phyloP scores from a whole-genome alignment of 2,329 filamentous ascomycete species.

The Aureobasidium sp. region DNA sequence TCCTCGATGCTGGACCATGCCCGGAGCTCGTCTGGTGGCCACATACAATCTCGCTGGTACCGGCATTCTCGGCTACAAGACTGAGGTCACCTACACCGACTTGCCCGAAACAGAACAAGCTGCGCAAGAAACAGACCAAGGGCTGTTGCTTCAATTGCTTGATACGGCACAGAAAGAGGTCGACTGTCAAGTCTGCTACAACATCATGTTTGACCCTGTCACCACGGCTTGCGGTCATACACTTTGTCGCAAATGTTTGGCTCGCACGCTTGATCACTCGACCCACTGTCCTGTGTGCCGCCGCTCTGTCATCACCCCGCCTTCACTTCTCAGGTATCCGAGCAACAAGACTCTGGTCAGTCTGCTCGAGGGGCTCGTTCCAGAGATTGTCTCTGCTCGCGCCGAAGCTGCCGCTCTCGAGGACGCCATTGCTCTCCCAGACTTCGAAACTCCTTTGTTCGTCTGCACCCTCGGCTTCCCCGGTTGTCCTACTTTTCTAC shows the following conservation, averaged over 20 bases:
- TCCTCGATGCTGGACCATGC: slow-evolving; percentile 36
- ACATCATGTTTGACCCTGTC: slow-evolving; percentile 70
- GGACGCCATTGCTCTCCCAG: slow-evolving; percentile 48
- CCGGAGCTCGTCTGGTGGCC: slow-evolving; percentile 56
- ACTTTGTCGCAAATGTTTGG: slow-evolving; percentile 74
- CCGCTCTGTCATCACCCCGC: slow-evolving; percentile 50
- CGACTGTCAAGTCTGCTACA: slow-evolving; percentile 85
- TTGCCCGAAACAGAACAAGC: slow-evolving; percentile 24
- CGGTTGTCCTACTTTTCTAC: slow-evolving; percentile 74
- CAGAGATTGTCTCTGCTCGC: slow-evolving; percentile 56
- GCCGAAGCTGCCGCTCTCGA: slow-evolving; percentile 51
- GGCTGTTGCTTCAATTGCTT: slow-evolving; percentile 52
- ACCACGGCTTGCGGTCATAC: slow-evolving; percentile 87
- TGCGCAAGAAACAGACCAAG: slow-evolving; percentile 39
- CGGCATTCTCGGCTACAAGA: slow-evolving; percentile 52
- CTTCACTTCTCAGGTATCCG: slow-evolving; percentile 43
- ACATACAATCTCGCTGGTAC: slow-evolving; percentile 59
- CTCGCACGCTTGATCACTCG: slow-evolving; percentile 69
- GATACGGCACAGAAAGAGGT: slow-evolving; percentile 61
- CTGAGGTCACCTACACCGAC: slow-evolving; percentile 47
- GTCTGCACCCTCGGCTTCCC: slow-evolving; percentile 78
- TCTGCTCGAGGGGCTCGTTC: slow-evolving; percentile 63
- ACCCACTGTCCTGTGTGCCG: slow-evolving; percentile 76
- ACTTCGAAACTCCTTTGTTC: slow-evolving; percentile 64
- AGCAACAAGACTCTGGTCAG: slow-evolving; percentile 57